Evolutionary conservation across 106 monocot genomes (phyloP).

Genomic region (Allium sativum): DNA sequence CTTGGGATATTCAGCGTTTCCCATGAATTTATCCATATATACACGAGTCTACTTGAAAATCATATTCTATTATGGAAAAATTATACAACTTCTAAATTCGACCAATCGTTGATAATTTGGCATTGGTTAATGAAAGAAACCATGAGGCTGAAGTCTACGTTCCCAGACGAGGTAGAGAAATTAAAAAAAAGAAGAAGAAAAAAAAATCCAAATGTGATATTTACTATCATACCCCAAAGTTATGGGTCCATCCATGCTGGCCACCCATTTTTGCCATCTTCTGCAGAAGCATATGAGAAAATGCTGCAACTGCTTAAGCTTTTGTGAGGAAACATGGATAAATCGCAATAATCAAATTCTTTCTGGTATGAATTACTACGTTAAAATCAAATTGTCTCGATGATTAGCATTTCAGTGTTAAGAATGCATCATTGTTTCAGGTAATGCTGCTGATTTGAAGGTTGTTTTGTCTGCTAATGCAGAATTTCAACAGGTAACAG

Average conservation of each 20-base stretch:
- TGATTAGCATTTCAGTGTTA: neutral
- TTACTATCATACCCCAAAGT: conserved; percentile 22
- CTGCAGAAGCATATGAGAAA: conserved; percentile 32
- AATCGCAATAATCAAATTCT: conserved; percentile 12
- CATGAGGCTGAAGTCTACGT: conserved; percentile 36
- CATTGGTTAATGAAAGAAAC: conserved; percentile 49
- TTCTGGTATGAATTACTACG: conserved; percentile 17
- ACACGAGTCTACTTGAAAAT: conserved; percentile 48
- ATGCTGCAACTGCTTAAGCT: conserved; percentile 35
- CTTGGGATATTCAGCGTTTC: conserved; percentile 39
- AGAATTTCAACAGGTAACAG: conserved; percentile 42
- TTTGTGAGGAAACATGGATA: conserved; percentile 49
- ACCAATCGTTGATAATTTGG: conserved; percentile 38
- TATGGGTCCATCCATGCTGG: conserved; percentile 67
- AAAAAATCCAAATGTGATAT: conserved; percentile 19
- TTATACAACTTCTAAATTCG: conserved; percentile 23
- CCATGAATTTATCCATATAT: conserved; percentile 22
- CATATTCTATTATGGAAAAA: conserved; percentile 66
- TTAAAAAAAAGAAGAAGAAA: too few relatives aligned
- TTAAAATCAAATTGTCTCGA: conserved; percentile 9
- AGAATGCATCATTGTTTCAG: neutral
- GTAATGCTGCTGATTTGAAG: conserved; percentile 8
- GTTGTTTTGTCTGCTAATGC: conserved; percentile 33
- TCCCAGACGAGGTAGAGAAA: conserved; percentile 26
- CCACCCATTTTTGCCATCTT: conserved; percentile 66